Percentiles rank a stretch among this genome's conserved stretches.
Evolutionary conservation across 768 basidiomycete genomes (phyloP).

Genomic region (Phylloporus sp.): DNA sequence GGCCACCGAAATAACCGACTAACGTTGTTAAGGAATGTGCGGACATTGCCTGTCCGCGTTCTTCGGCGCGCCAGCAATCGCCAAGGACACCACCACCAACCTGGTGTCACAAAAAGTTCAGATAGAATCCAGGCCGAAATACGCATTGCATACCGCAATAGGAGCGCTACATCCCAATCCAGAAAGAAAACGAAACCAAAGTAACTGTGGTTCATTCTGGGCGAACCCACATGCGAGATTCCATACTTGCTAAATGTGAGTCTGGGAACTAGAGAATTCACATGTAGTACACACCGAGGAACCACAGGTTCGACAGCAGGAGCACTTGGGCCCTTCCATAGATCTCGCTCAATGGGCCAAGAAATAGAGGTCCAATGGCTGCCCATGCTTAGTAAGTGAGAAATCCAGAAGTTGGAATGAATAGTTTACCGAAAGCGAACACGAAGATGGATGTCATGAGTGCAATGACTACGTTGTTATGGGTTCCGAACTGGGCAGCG

Average conservation of each 20-base stretch:
- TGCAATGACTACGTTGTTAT: conserved; percentile 41
- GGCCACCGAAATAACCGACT: conserved; percentile 61
- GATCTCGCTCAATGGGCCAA: conserved; percentile 67
- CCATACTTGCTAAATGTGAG: conserved; percentile 40
- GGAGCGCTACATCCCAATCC: conserved; percentile 74
- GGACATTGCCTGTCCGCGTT: conserved; percentile 59
- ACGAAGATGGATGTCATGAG: conserved; percentile 59
- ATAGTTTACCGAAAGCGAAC: conserved; percentile 50
- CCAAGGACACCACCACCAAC: conserved; percentile 66
- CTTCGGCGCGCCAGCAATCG: conserved; percentile 57
- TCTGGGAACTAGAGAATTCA: background rate
- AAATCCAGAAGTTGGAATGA: background rate
- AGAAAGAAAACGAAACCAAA: conserved; percentile 66
- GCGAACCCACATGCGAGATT: conserved; percentile 63
- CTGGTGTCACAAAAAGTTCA: conserved; percentile 13
- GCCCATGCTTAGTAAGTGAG: background rate
- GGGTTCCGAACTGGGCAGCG: conserved; percentile 52
- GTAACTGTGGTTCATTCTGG: conserved; percentile 49
- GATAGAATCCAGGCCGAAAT: background rate
- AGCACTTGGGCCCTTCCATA: conserved; percentile 61
- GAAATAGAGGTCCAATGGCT: conserved; percentile 32
- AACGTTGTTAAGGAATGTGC: conserved; percentile 63
- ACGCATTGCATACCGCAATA: conserved; percentile 36
- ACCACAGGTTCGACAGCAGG: conserved; percentile 60
- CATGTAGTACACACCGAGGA: conserved; percentile 45